A percentile compares a stretch with the other conserved stretches of the same genome.
Conservation (phyloP, 139 green algal genomes). For the Pleodorina starrii region DNA sequence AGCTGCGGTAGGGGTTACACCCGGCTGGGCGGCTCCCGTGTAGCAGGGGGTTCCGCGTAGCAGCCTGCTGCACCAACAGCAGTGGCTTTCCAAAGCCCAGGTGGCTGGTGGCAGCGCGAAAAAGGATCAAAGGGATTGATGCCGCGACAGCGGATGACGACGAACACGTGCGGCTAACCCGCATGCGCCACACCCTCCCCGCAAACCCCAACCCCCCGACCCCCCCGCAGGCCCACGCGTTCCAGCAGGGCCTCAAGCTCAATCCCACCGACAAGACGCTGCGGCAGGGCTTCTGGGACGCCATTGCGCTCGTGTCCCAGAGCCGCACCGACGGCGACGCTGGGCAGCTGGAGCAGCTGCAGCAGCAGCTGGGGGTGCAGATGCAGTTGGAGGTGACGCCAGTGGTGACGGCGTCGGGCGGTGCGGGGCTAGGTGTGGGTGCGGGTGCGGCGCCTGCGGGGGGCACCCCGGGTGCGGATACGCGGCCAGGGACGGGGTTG, state of each 20-base stretch:
- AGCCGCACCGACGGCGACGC: conserved; percentile 42
- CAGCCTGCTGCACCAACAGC: too few species aligned
- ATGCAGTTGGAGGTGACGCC: background rate
- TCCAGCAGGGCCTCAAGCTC: conserved; percentile 64
- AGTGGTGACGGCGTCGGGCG: background rate
- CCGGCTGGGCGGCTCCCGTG: too few species aligned
- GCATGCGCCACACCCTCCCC: too few species aligned
- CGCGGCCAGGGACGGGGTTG: background rate
- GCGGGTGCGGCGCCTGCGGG: background rate
- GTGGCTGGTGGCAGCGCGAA: too few species aligned
- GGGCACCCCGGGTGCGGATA: too few species aligned
- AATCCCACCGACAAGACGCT: conserved; percentile 64
- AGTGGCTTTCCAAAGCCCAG: too few species aligned
- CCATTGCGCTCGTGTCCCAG: conserved; percentile 54
- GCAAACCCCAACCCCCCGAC: too few species aligned
- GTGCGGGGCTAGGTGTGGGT: background rate
- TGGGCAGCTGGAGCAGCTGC: background rate
- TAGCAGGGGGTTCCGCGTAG: too few species aligned
- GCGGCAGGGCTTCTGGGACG: conserved; percentile 66
- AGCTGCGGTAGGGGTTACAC: too few species aligned
- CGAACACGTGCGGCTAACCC: too few species aligned
- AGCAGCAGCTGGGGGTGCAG: background rate
- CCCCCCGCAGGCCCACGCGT: conserved; percentile 58
- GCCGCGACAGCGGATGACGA: too few species aligned
- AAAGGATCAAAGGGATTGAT: too few species aligned